phyloP scores from a whole-genome alignment of 2,329 filamentous ascomycete species.

The Lachnellula cervina region DNA sequence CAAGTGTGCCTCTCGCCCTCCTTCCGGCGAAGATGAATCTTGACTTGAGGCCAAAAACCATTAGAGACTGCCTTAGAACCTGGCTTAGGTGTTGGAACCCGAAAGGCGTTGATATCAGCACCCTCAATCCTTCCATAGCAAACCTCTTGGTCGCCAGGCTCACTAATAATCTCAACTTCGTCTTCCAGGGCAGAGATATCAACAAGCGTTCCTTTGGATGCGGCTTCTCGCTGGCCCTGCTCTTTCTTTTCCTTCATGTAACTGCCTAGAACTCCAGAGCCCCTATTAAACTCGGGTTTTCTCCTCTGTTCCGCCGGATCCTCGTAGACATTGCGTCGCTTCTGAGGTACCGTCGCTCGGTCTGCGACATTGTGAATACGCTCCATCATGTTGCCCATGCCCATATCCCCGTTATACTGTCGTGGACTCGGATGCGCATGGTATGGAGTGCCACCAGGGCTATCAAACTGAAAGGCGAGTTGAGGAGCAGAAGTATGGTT shows the following conservation, averaged over 20 bases:
- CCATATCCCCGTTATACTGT: conserved; percentile 14
- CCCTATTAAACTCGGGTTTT: conserved; percentile 40
- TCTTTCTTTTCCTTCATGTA: conserved; percentile 59
- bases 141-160: conserved; percentile 64
- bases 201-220: conserved; percentile 35
- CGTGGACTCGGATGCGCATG: conserved; percentile 5
- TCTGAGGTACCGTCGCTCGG: conserved; percentile 57
- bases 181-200: conserved; percentile 47
- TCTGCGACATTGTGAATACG: conserved; percentile 69
- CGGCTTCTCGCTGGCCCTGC: conserved; percentile 36
- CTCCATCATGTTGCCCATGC: conserved; percentile 60
- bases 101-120: conserved; percentile 60
- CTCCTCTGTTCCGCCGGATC: conserved; percentile 38
- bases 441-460: conserved; percentile 16
- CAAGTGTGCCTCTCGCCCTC: conserved; percentile 49
- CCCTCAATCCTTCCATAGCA: conserved; percentile 75
- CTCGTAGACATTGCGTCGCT: conserved; percentile 57
- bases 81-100: conserved; percentile 65
- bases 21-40: conserved; percentile 61
- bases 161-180: conserved; percentile 51
- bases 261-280: conserved; percentile 55
- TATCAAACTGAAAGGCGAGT: conserved; percentile 30
- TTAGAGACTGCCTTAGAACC: conserved; percentile 52
- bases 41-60: conserved; percentile 67
- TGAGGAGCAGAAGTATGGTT: conserved; percentile 8